A percentile compares a stretch with the other conserved stretches of the same genome.
These are phyloP conservation scores for Pleurotus djamor DNA, from an alignment of 768 basidiomycete species.

Conservation along the genomic window DNA sequence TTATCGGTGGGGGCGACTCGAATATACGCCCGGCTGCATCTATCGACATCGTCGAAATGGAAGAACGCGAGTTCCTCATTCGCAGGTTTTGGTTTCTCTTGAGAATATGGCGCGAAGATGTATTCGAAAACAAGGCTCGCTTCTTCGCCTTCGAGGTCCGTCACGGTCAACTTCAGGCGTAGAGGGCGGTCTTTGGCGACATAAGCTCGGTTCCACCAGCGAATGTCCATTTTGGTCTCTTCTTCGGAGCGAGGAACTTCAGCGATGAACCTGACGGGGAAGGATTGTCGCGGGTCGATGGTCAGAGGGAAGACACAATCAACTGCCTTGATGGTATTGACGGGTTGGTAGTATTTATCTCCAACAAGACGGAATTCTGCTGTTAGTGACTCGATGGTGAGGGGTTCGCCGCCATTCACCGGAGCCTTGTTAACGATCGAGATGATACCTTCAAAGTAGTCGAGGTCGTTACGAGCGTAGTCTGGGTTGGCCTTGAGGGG, in stretches of 20 bases:
- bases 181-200: constrained; percentile 30
- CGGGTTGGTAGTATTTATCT: constrained; percentile 27
- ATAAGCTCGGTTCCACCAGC: constrained; percentile 32
- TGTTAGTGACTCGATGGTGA: constrained; percentile 29
- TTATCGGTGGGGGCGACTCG: constrained; percentile 17
- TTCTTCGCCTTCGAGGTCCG: constrained; percentile 36
- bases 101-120: constrained; percentile 26
- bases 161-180: constrained; percentile 30
- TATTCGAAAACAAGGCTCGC: constrained; percentile 36
- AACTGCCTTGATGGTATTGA: constrained; percentile 21
- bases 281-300: constrained; percentile 35
- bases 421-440: constrained; percentile 36
- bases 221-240: constrained; percentile 22
- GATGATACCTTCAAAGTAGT: constrained; percentile 29
- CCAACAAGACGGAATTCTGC: constrained; percentile 34
- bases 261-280: constrained; percentile 24
- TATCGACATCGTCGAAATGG: constrained; percentile 29
- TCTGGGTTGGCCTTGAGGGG: constrained; percentile 31
- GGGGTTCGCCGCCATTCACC: constrained; percentile 24
- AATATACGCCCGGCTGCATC: constrained; percentile 20
- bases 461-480: constrained; percentile 17
- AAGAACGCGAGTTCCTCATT: constrained; percentile 26
- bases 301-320: constrained; percentile 26
- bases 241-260: constrained; percentile 29
- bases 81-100: constrained; percentile 19